Evolutionary conservation across 2,329 filamentous ascomycete genomes (phyloP).

Genomic region (Trichoderma sp.): DNA sequence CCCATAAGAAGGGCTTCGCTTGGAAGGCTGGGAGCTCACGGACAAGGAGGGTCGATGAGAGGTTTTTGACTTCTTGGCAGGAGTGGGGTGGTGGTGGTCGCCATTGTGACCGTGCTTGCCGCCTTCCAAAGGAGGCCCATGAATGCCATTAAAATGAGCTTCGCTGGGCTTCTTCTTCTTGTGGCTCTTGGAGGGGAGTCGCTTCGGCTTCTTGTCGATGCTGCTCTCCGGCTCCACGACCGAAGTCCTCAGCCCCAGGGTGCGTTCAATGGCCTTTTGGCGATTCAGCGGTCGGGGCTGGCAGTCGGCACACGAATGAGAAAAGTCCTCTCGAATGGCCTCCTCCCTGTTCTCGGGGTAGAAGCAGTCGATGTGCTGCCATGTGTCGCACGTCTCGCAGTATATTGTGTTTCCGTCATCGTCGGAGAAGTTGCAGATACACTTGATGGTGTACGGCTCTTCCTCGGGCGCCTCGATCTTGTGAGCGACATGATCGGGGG

Average conservation of each 20-base stretch:
- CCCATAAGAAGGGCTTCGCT: constrained; percentile 65
- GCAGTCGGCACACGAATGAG: constrained; percentile 90
- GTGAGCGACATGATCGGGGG: constrained; percentile 46
- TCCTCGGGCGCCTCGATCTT: constrained; percentile 63
- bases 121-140: constrained; percentile 59
- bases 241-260: constrained; percentile 59
- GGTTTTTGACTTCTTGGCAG: constrained; percentile 78
- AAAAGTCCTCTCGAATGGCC: constrained; percentile 68
- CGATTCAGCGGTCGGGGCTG: constrained; percentile 74
- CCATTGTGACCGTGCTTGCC: constrained; percentile 49
- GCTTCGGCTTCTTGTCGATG: constrained; percentile 71
- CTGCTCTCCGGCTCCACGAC: constrained; percentile 46
- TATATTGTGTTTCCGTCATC: constrained; percentile 98
- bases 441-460: constrained; percentile 94
- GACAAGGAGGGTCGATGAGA: constrained; percentile 79
- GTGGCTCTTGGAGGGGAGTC: constrained; percentile 75
- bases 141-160: constrained; percentile 67
- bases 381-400: constrained; percentile 93
- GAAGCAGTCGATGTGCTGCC: constrained; percentile 98
- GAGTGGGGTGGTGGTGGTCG: constrained; percentile 52
- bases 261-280: constrained; percentile 71
- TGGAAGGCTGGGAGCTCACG: constrained; percentile 65
- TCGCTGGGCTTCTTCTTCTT: constrained; percentile 86
- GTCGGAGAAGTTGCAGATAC: constrained; percentile 89
- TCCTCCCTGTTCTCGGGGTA: constrained; percentile 74